Conservation (phyloP, 306 rosid species). For the Ormosia semicastrata region DNA sequence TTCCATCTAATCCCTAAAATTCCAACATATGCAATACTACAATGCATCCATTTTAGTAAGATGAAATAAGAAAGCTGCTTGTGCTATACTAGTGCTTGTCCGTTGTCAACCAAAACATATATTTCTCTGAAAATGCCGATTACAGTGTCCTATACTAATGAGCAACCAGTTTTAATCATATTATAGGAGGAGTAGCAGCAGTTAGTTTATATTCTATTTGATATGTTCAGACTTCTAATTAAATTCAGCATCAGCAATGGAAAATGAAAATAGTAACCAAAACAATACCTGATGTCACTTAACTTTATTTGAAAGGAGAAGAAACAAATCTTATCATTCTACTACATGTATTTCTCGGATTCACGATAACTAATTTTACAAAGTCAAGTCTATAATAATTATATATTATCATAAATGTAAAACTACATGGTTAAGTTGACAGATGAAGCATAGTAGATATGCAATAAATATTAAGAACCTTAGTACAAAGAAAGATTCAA, state of each 20-base stretch:
- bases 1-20: background rate
- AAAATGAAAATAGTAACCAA: too few relatives aligned
- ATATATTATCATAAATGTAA: background rate
- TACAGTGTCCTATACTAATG: background rate
- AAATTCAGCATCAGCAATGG: too few relatives aligned
- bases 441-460: constrained; percentile 11
- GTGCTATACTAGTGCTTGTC: background rate
- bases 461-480: constrained; percentile 2
- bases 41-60: background rate
- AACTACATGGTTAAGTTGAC: background rate
- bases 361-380: background rate
- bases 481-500: constrained; percentile 28
- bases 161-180: background rate
- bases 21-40: background rate
- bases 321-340: too few relatives aligned
- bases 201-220: too few relatives aligned
- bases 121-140: background rate
- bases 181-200: background rate
- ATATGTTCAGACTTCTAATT: too few relatives aligned
- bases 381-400: background rate
- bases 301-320: too few relatives aligned
- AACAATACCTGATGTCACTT: too few relatives aligned
- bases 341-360: background rate
- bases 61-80: background rate
- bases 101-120: background rate